A percentile compares a stretch with the other conserved stretches of the same genome.
Conservation (phyloP, 2,329 filamentous ascomycete species). For the Microcyclospora tardicrescens region DNA sequence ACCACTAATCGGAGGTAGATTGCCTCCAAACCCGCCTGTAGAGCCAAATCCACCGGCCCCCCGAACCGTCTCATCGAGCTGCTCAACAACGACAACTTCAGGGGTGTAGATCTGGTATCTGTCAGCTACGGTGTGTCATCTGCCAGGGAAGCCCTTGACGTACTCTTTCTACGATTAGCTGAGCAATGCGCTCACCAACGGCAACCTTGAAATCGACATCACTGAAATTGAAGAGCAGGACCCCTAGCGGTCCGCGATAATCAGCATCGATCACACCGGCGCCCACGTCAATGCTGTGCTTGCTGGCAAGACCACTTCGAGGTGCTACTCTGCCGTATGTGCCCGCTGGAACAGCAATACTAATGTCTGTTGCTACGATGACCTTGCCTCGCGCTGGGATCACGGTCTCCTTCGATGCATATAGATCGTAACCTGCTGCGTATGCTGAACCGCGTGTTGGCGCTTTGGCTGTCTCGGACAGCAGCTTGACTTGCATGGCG, state of each 20-base stretch:
- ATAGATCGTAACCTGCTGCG: conserved; percentile 89
- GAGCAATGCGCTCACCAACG: conserved; percentile 81
- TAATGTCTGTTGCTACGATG: conserved; percentile 80
- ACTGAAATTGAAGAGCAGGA: conserved; percentile 85
- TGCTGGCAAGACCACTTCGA: conserved; percentile 31
- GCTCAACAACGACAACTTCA: conserved; percentile 75
- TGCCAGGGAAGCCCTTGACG: conserved; percentile 9
- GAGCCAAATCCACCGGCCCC: conserved; percentile 87
- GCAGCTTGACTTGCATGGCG: conserved; percentile 76
- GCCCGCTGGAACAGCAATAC: conserved; percentile 77
- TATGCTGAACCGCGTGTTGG: conserved; percentile 82
- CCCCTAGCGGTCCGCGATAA: conserved; percentile 87
- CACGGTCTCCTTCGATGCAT: conserved; percentile 55
- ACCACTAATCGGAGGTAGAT: conserved; percentile 17
- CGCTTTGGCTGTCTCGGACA: conserved; percentile 62
- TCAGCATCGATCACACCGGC: conserved; percentile 97
- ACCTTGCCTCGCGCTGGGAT: conserved; percentile 75
- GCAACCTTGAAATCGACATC: conserved; percentile 70
- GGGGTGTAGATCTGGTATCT: conserved; percentile 67
- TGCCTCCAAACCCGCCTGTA: conserved; percentile 48
- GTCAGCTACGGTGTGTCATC: conserved; percentile 5
- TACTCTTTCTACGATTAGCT: conserved; percentile 79
- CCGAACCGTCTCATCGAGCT: conserved; percentile 79
- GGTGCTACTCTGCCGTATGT: conserved; percentile 58
- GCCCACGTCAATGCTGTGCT: conserved; percentile 92